Evolutionary conservation across 2,329 filamentous ascomycete genomes (phyloP).

Genomic region (Neofusicoccum sp.): DNA sequence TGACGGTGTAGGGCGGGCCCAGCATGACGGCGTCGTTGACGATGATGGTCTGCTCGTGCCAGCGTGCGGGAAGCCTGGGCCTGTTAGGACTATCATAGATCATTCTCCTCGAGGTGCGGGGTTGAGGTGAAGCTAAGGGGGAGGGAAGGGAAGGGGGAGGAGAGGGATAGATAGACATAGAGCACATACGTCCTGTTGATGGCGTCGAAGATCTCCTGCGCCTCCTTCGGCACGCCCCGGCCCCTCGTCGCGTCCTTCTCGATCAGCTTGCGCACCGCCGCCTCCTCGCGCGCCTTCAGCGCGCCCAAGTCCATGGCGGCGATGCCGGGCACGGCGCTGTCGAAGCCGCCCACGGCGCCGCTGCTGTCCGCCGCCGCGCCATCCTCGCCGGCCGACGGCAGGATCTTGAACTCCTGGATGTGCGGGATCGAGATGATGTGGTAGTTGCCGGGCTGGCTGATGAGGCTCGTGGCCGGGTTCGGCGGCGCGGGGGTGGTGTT

Average conservation of each 20-base stretch:
- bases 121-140: not conserved
- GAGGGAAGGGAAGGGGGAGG: not conserved
- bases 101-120: not conserved
- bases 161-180: not conserved
- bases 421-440: conserved; percentile 60
- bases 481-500: conserved; percentile 52
- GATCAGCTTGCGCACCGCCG: conserved; percentile 56
- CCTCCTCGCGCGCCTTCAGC: conserved; percentile 55
- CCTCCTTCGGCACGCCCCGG: conserved; percentile 60
- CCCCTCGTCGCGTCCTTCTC: conserved; percentile 58
- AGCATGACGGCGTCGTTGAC: conserved; percentile 61
- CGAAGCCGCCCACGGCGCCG: conserved; percentile 43
- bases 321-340: conserved; percentile 45
- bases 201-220: conserved; percentile 63
- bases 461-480: conserved; percentile 40
- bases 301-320: conserved; percentile 55
- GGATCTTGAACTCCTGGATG: conserved; percentile 57
- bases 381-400: conserved; percentile 41
- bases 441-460: conserved; percentile 52
- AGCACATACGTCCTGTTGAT: conserved; percentile 55
- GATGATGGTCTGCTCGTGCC: conserved; percentile 59
- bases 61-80: conserved; percentile 53
- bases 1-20: conserved; percentile 56
- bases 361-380: too few species aligned
- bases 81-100: not conserved